These are phyloP conservation scores for Russula compacta DNA, from an alignment of 768 basidiomycete species.

Conservation along the genomic window DNA sequence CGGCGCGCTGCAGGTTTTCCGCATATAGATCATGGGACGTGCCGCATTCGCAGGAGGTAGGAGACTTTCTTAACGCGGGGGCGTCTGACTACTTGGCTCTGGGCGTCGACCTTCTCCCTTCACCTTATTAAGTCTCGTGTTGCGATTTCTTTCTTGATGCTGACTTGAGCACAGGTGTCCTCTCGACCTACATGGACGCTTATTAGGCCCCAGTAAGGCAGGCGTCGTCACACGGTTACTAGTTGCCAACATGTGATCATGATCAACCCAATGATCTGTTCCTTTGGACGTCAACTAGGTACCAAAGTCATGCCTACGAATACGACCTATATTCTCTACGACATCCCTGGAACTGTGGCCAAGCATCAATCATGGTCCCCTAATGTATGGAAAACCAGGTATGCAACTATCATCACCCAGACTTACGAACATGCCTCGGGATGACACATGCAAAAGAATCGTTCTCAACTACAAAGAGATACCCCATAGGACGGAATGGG, in stretches of 20 bases:
- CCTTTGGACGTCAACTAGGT: not conserved
- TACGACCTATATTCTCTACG: constrained; percentile 10
- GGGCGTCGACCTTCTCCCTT: no score
- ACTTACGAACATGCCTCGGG: not conserved
- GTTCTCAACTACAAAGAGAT: constrained; percentile 35
- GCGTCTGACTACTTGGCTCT: no score
- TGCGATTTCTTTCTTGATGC: no score
- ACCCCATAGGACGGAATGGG: constrained; percentile 40
- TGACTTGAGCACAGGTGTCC: no score
- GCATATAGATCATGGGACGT: no score
- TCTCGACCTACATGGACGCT: no score
- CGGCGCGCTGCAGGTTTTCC: no score
- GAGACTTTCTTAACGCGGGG: no score
- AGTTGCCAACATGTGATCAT: not conserved
- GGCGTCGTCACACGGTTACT: no score
- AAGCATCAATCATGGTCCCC: constrained; percentile 26
- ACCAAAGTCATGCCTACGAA: not conserved
- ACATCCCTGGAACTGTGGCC: constrained; percentile 11
- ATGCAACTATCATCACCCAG: not conserved
- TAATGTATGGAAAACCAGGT: constrained; percentile 29
- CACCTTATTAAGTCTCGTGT: no score
- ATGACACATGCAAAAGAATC: constrained; percentile 20
- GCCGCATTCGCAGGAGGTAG: no score
- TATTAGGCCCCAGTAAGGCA: no score
- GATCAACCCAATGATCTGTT: not conserved